phyloP scores from a whole-genome alignment of 2,329 filamentous ascomycete genomes.

The Claviceps arundinis region DNA sequence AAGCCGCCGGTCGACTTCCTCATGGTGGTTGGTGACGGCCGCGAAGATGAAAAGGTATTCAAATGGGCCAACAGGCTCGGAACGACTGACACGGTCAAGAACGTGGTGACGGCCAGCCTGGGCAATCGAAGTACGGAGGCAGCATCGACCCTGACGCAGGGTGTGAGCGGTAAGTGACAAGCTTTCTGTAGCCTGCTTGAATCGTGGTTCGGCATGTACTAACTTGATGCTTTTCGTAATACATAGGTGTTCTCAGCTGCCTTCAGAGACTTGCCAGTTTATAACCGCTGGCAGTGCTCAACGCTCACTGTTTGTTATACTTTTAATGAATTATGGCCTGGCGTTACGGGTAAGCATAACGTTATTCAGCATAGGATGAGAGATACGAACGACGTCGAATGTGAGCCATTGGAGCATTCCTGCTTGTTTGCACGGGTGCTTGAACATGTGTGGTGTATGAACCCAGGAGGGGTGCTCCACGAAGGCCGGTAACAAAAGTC shows the following conservation, averaged over 20 bases:
- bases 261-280: conserved; percentile 27
- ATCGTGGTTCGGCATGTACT: not conserved
- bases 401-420: not conserved
- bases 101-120: conserved; percentile 75
- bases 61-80: conserved; percentile 78
- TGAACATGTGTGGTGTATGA: not conserved
- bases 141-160: conserved; percentile 72
- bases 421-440: not conserved
- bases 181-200: too few species aligned
- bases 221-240: not conserved
- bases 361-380: not conserved
- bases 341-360: conserved; percentile 1
- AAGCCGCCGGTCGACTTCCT: conserved; percentile 62
- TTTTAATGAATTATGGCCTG: not conserved
- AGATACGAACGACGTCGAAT: not conserved
- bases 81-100: conserved; percentile 42
- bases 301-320: not conserved
- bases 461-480: too few species aligned
- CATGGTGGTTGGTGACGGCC: conserved; percentile 78
- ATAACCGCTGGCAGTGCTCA: conserved; percentile 6
- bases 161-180: conserved; percentile 61
- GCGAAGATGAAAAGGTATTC: conserved; percentile 89
- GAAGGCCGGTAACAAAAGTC: too few species aligned
- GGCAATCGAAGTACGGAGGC: conserved; percentile 83
- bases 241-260: conserved; percentile 27